Conservation (phyloP, 768 basidiomycete genomes). For the Collybia mongolica region DNA sequence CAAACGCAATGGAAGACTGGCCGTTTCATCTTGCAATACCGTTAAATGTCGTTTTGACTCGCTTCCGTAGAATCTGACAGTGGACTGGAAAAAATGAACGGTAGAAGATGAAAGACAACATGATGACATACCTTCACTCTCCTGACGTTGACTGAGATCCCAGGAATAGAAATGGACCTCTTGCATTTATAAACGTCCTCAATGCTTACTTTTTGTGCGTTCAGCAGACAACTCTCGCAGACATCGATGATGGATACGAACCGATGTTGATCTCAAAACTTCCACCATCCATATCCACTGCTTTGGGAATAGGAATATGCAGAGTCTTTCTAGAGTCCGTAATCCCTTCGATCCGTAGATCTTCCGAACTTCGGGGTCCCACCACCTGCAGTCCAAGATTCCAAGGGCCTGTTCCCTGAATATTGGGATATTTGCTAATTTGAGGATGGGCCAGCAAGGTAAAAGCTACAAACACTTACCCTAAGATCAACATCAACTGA, state of each 20-base stretch:
- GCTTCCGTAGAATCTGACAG: conserved; percentile 81
- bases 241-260: conserved; percentile 26
- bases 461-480: conserved; percentile 39
- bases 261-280: conserved; percentile 78
- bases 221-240: conserved; percentile 9
- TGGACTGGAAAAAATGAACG: conserved; percentile 54
- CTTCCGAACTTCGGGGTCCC: conserved; percentile 67
- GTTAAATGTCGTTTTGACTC: conserved; percentile 53
- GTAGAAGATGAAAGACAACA: neutral
- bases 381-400: conserved; percentile 81
- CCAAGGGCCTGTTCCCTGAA: conserved; percentile 88
- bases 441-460: neutral
- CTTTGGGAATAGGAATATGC: conserved; percentile 65
- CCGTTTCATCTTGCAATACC: conserved; percentile 72
- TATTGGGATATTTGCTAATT: neutral
- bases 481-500: conserved; percentile 79
- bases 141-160: conserved; percentile 81
- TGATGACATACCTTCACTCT: conserved; percentile 60
- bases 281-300: conserved; percentile 67
- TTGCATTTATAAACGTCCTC: conserved; percentile 90
- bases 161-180: conserved; percentile 70
- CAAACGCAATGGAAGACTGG: conserved; percentile 76
- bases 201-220: conserved; percentile 62
- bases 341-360: conserved; percentile 54
- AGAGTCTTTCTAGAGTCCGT: conserved; percentile 52